These are phyloP conservation scores for Pyricularia sp. DNA, from an alignment of 2,329 filamentous ascomycete genomes.

Conservation along the genomic window DNA sequence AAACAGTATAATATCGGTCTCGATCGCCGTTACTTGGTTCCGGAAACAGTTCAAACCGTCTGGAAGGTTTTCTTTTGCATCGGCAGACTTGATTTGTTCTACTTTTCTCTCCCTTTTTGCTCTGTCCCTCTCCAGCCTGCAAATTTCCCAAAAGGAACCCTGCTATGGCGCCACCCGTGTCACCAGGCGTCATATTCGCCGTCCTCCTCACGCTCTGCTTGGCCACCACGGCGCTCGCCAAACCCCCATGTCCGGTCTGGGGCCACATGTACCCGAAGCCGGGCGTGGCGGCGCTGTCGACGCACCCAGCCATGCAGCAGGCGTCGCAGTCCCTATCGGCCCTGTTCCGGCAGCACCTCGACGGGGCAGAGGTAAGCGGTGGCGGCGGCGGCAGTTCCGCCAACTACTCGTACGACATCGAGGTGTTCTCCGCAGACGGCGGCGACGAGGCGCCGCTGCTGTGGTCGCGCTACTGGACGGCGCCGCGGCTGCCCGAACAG, in stretches of 20 bases:
- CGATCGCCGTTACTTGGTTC: not conserved
- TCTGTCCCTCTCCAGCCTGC: not conserved
- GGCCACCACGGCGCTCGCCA: conserved; percentile 10
- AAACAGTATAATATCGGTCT: not conserved
- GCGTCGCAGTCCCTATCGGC: conserved; percentile 14
- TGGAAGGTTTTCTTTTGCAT: not conserved
- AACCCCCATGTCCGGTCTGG: conserved; percentile 21
- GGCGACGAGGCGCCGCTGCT: conserved; percentile 15
- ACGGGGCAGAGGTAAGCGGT: conserved; percentile 12
- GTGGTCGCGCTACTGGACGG: conserved; percentile 18
- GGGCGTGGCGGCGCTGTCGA: conserved; percentile 11
- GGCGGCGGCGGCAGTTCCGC: conserved; percentile 11
- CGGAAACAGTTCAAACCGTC: not conserved
- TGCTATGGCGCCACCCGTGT: not conserved
- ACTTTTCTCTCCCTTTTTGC: not conserved
- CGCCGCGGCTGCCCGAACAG: conserved; percentile 15
- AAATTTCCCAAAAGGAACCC: not conserved
- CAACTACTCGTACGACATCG: conserved; percentile 21
- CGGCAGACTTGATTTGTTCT: not conserved
- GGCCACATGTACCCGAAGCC: conserved; percentile 20
- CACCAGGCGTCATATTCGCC: not conserved
- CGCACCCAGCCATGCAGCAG: conserved; percentile 11
- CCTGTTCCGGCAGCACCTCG: conserved; percentile 16
- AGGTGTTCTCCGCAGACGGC: conserved; percentile 16
- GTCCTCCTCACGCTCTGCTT: not conserved